A percentile compares a stretch with the other conserved stretches of the same genome.
phyloP scores from a whole-genome alignment of 1,284 basidiomycete species.

The Fomitopsis betulina region DNA sequence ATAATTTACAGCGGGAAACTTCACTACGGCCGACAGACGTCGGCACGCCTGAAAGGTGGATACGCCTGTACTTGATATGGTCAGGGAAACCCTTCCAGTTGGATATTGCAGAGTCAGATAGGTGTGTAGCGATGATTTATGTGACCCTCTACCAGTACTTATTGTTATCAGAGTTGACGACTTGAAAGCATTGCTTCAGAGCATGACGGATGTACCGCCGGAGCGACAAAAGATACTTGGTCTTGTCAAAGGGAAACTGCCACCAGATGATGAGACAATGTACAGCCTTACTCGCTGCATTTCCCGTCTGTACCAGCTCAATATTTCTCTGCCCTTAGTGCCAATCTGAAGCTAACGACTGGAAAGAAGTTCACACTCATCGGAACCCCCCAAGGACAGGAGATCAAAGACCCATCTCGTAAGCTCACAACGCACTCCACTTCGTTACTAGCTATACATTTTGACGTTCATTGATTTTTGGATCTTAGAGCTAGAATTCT shows the following conservation, averaged over 20 bases:
- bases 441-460: background rate
- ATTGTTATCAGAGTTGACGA: slow-evolving; percentile 53
- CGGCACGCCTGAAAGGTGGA: slow-evolving; percentile 35
- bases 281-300: slow-evolving; percentile 28
- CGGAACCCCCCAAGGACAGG: slow-evolving; percentile 79
- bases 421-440: slow-evolving; percentile 13
- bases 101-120: slow-evolving; percentile 67
- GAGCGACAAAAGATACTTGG: slow-evolving; percentile 90
- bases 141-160: background rate
- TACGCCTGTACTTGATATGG: slow-evolving; percentile 63
- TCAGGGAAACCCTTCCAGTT: slow-evolving; percentile 52
- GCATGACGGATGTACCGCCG: slow-evolving; percentile 76
- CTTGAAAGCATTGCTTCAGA: slow-evolving; percentile 60
- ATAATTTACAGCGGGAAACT: background rate
- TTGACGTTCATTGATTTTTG: slow-evolving; percentile 5
- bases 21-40: background rate
- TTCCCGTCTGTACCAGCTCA: background rate
- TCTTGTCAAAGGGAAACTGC: slow-evolving; percentile 80
- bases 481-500: slow-evolving; percentile 50
- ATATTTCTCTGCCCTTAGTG: slow-evolving; percentile 29
- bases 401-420: slow-evolving; percentile 74
- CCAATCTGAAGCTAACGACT: slow-evolving; percentile 51
- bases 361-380: slow-evolving; percentile 78
- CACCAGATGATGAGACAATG: slow-evolving; percentile 68
- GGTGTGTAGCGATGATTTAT: slow-evolving; percentile 33